These are phyloP conservation scores for Phyllosticta paracitricarpa DNA, from an alignment of 2,329 filamentous ascomycete species.

Conservation along the genomic window DNA sequence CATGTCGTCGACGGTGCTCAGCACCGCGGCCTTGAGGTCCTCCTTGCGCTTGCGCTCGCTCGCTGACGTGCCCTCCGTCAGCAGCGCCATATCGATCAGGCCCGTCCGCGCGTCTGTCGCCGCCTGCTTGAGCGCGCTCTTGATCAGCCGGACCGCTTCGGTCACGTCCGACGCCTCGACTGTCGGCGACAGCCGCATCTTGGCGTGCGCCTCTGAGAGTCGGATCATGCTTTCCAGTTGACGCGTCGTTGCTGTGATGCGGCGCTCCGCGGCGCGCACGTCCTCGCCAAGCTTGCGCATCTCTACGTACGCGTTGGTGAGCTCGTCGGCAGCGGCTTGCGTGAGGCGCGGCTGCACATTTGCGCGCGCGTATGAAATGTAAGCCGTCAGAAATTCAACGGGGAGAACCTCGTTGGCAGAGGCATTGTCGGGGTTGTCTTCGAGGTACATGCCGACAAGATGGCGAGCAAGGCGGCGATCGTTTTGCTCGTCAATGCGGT, in stretches of 20 bases:
- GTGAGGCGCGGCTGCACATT: slow-evolving; percentile 77
- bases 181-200: slow-evolving; percentile 74
- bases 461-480: slow-evolving; percentile 87
- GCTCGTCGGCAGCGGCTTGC: slow-evolving; percentile 67
- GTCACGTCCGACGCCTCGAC: slow-evolving; percentile 76
- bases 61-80: slow-evolving; percentile 88
- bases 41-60: slow-evolving; percentile 74
- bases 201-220: slow-evolving; percentile 88
- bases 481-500: slow-evolving; percentile 80
- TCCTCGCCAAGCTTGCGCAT: slow-evolving; percentile 81
- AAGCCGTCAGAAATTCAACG: slow-evolving; percentile 88
- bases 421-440: slow-evolving; percentile 85
- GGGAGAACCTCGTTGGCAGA: slow-evolving; percentile 65
- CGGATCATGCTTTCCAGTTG: slow-evolving; percentile 99
- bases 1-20: slow-evolving; percentile 71
- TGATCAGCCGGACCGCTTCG: slow-evolving; percentile 88
- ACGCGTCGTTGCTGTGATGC: slow-evolving; percentile 93
- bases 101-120: slow-evolving; percentile 89
- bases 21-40: slow-evolving; percentile 72
- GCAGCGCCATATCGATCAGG: slow-evolving; percentile 89
- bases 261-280: slow-evolving; percentile 72
- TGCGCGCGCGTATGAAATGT: slow-evolving; percentile 91
- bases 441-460: slow-evolving; percentile 90
- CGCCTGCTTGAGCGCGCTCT: slow-evolving; percentile 87
- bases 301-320: slow-evolving; percentile 79